Percentiles rank a stretch among this genome's conserved stretches.
Conservation (phyloP, 495 filamentous ascomycete genomes). For the Cetradonia linearis region DNA sequence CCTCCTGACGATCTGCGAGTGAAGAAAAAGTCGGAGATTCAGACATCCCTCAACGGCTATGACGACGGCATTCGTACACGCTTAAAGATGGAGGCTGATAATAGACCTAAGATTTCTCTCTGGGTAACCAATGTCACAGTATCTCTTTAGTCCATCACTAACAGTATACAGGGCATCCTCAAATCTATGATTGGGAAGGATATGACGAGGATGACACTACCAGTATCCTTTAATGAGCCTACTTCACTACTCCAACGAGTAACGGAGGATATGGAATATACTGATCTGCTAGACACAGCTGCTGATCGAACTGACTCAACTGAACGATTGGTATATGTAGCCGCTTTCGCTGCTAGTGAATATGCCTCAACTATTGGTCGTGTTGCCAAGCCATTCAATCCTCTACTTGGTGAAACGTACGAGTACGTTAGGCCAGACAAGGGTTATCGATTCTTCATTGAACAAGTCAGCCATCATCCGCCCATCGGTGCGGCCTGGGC, state of each 20-base stretch:
- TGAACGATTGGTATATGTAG: conserved; percentile 92
- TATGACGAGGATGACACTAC: conserved; percentile 99
- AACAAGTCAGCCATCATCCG: conserved; percentile 97
- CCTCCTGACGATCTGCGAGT: conserved; percentile 40
- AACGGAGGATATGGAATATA: conserved; percentile 95
- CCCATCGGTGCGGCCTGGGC: conserved; percentile 91
- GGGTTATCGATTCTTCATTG: conserved; percentile 94
- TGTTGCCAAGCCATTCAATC: conserved; percentile 97
- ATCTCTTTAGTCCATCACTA: conserved; percentile 4
- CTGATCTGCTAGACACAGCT: conserved; percentile 82
- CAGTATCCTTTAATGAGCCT: conserved; percentile 97
- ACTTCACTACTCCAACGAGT: conserved; percentile 94
- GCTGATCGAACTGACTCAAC: conserved; percentile 77
- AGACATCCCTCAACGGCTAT: conserved; percentile 75
- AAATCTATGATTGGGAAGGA: conserved; percentile 99
- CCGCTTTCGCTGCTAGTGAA: conserved; percentile 88
- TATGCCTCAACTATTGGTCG: conserved; percentile 94
- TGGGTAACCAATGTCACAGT: conserved; percentile 59
- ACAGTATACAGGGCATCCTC: conserved; percentile 63
- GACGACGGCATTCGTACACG: conserved; percentile 70
- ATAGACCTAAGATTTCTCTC: conserved; percentile 85
- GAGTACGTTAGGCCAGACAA: conserved; percentile 94
- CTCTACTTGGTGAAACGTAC: conserved; percentile 89
- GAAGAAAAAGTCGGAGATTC: conserved; percentile 48
- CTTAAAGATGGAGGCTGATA: conserved; percentile 83